Percentiles rank a stretch among this genome's conserved stretches.
Conservation (phyloP, 257 asterid species). For the Hygrophila difformis region DNA sequence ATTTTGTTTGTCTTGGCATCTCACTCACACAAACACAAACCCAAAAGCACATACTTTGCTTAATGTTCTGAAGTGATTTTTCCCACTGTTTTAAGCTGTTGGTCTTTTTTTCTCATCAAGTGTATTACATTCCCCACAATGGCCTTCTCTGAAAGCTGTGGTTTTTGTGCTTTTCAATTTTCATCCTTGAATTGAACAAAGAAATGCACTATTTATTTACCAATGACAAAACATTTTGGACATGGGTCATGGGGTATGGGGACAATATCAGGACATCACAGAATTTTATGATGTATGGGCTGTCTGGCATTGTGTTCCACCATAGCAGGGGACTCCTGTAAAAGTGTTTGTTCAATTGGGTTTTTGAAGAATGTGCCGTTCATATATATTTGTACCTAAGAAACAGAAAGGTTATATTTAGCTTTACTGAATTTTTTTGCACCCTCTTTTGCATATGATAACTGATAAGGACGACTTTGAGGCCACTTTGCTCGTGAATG, state of each 20-base stretch:
- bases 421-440: too few species aligned
- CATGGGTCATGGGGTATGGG: conserved; percentile 9
- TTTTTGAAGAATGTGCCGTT: too few species aligned
- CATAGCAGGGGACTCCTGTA: too few species aligned
- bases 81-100: neutral
- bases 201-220: neutral
- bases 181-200: conserved; percentile 7
- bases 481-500: too few species aligned
- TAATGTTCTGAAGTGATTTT: conserved; percentile 1
- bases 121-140: conserved; percentile 9
- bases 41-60: too few species aligned
- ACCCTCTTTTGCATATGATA: too few species aligned
- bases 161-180: too few species aligned
- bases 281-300: conserved; percentile 7
- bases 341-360: too few species aligned
- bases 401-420: too few species aligned
- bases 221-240: conserved; percentile 17
- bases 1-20: conserved; percentile 12
- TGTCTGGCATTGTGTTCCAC: neutral
- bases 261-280: conserved; percentile 13
- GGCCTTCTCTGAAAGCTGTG: neutral
- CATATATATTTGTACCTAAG: too few species aligned
- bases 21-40: neutral
- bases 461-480: too few species aligned
- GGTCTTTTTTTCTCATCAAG: conserved; percentile 15